These are phyloP conservation scores for Tricholoma sp. DNA, from an alignment of 768 basidiomycete genomes.

Conservation along the genomic window DNA sequence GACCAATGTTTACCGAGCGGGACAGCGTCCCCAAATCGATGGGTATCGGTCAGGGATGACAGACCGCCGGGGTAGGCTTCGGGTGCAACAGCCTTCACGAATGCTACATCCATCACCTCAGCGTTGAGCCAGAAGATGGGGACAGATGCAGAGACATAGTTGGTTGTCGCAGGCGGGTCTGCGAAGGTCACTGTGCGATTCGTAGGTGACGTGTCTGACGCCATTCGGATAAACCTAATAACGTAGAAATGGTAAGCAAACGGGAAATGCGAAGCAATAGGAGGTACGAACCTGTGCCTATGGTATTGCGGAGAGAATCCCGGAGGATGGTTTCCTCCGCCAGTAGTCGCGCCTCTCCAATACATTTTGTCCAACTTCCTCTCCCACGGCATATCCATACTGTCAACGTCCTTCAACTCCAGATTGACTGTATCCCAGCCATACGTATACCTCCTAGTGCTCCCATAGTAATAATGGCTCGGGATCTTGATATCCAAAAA, in stretches of 20 bases:
- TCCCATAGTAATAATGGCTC: slow-evolving; percentile 92
- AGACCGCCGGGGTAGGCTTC: slow-evolving; percentile 73
- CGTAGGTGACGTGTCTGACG: slow-evolving; percentile 47
- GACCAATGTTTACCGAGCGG: slow-evolving; percentile 86
- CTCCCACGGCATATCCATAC: slow-evolving; percentile 88
- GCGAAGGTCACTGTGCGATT: slow-evolving; percentile 68
- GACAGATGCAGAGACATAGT: slow-evolving; percentile 59
- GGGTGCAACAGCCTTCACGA: slow-evolving; percentile 71
- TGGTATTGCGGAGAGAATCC: slow-evolving; percentile 84
- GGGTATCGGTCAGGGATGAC: slow-evolving; percentile 52
- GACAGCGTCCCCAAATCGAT: slow-evolving; percentile 71
- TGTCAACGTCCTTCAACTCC: slow-evolving; percentile 70
- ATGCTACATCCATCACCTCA: slow-evolving; percentile 84
- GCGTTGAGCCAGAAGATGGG: slow-evolving; percentile 59
- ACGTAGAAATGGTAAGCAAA: slow-evolving; percentile 11
- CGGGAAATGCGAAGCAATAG: neutral
- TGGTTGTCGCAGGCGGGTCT: slow-evolving; percentile 51
- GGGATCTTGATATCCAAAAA: slow-evolving; percentile 92
- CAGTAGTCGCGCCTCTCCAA: slow-evolving; percentile 96
- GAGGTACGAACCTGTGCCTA: slow-evolving; percentile 59
- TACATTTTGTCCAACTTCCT: slow-evolving; percentile 83
- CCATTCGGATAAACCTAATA: slow-evolving; percentile 66
- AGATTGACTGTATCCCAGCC: slow-evolving; percentile 81
- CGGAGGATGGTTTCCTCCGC: slow-evolving; percentile 83
- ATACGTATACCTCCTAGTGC: slow-evolving; percentile 79